Evolutionary conservation across 1,284 basidiomycete genomes (phyloP), one percentile per base, ranked within the genome.

Genomic region (Apiotrichum akiyoshidainum): DNA sequence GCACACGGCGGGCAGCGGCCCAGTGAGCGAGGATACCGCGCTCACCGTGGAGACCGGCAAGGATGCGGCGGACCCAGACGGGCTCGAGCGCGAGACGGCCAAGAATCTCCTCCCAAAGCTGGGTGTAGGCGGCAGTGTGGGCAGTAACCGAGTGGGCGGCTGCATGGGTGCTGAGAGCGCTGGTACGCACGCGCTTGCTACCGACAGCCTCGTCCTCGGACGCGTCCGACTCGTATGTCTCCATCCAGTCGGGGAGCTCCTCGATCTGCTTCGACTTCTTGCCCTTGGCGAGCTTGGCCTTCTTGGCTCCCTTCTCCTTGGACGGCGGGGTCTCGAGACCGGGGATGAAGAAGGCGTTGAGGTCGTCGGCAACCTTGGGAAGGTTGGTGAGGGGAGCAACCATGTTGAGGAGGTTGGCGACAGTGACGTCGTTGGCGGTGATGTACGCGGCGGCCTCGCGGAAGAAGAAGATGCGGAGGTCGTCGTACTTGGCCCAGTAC

Each of bases 391-490:
- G 80, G 16, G 82, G 83, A 67, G 92, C 87, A 31, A 99, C 82
- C 57, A 93, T 81, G 9, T 83, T 81, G 39, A 97, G 81, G 2
- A 92, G 76, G 76, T 93, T 94, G 37, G 81, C 54, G 40, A 79
- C 85, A 54, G 63, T 39, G 5, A 46, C 39, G 21, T 52, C 53
- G 12, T 41, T 22, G 7, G 54, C 54, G 1, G 56, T 46, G 3
- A 63, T 44, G 51, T 46, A 35, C 0, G 53, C 51, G 87, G 83
- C 84, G 33, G 89, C 81, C 69, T 96, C 92, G 41, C 89, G 85
- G 60, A 97, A 83, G 79, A 96, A 96, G 75, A 90, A 91, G 87
- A 90, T 96, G 58, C 94, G 86, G 31, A 98, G 81, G 73, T 98
- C 96, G 67, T 83, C 80, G 65, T 78, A 78, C 26, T 74, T 71